Evolutionary conservation across 2,329 filamentous ascomycete genomes (phyloP).

Genomic region (Nectriaceae sp.): DNA sequence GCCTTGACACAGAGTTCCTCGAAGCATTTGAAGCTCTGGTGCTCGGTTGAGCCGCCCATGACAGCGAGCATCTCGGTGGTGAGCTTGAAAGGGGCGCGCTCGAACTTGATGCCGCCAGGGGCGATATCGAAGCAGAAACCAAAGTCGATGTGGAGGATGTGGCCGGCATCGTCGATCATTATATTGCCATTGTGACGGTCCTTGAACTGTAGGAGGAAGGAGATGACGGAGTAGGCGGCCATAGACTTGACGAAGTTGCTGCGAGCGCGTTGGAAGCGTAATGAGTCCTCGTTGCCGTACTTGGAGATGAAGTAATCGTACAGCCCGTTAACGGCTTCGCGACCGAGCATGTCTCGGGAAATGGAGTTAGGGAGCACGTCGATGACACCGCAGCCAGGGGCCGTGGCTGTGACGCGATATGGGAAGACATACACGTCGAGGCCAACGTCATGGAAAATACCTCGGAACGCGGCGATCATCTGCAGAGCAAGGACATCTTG

Average conservation of each 20-base stretch:
- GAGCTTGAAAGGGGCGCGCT: constrained; percentile 97
- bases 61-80: constrained; percentile 98
- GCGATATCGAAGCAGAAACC: constrained; percentile 99
- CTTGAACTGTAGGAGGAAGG: constrained; percentile 97
- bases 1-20: constrained; percentile 96
- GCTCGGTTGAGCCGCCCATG: constrained; percentile 85
- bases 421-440: constrained; percentile 97
- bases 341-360: constrained; percentile 96
- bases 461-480: constrained; percentile 96
- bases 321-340: constrained; percentile 95
- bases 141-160: constrained; percentile 98
- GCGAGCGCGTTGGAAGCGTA: constrained; percentile 91
- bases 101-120: constrained; percentile 94
- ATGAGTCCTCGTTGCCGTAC: constrained; percentile 94
- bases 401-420: constrained; percentile 95
- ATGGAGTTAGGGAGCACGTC: constrained; percentile 98
- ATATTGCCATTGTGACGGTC: constrained; percentile 99
- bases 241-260: constrained; percentile 99
- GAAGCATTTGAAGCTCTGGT: constrained; percentile 92
- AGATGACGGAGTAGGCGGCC: constrained; percentile 97
- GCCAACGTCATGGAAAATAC: constrained; percentile 93
- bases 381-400: constrained; percentile 95
- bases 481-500: constrained; percentile 96
- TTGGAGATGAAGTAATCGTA: constrained; percentile 98
- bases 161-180: constrained; percentile 96